Evolutionary conservation across 2,329 filamentous ascomycete species (phyloP).

Genomic region (Sclerotinia subarctica): DNA sequence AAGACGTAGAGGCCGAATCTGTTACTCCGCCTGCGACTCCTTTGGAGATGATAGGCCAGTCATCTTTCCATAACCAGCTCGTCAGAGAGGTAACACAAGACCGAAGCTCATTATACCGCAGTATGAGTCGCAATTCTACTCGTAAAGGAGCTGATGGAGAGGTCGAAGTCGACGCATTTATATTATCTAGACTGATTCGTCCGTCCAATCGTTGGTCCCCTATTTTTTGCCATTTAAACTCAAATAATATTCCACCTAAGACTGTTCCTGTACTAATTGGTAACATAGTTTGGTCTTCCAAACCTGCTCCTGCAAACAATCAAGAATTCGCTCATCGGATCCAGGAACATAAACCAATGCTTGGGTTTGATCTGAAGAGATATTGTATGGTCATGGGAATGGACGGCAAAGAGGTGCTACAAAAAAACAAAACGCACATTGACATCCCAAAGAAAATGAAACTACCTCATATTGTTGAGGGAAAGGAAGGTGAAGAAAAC

Average conservation of each 20-base stretch:
- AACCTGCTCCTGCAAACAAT: constrained; percentile 61
- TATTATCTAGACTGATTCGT: constrained; percentile 93
- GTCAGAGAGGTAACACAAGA: constrained; percentile 15
- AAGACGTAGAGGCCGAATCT: constrained; percentile 28
- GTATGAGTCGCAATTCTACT: constrained; percentile 32
- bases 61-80: background rate
- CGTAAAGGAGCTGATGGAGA: constrained; percentile 58
- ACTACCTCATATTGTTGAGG: constrained; percentile 87
- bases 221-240: constrained; percentile 29
- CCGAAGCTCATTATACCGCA: constrained; percentile 40
- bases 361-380: constrained; percentile 90
- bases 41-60: background rate
- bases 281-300: constrained; percentile 75
- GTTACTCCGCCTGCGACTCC: constrained; percentile 30
- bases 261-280: constrained; percentile 39
- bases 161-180: constrained; percentile 62
- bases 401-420: constrained; percentile 59
- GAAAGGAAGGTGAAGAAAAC: constrained; percentile 61
- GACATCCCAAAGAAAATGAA: constrained; percentile 86
- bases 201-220: constrained; percentile 67
- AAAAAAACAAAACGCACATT: constrained; percentile 71
- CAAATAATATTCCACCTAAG: constrained; percentile 21
- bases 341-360: constrained; percentile 73
- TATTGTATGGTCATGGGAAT: constrained; percentile 65
- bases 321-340: constrained; percentile 87